Conservation (phyloP, 1,284 basidiomycete species). For the Leccinum cinnamomeum region DNA sequence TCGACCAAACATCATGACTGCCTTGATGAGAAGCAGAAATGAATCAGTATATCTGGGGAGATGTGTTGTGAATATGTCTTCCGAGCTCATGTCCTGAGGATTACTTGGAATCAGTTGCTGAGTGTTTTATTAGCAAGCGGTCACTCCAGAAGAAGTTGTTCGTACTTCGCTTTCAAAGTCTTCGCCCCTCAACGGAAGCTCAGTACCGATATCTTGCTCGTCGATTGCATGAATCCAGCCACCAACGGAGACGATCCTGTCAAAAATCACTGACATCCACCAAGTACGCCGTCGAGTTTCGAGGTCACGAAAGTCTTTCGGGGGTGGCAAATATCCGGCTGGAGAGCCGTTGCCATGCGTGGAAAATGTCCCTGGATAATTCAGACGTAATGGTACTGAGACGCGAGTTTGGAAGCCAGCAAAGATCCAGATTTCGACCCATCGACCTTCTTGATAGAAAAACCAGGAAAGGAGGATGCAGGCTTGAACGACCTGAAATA, state of each 20-base stretch:
- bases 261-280: slow-evolving; percentile 87
- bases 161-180: slow-evolving; percentile 73
- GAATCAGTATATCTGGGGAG: slow-evolving; percentile 75
- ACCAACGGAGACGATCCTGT: slow-evolving; percentile 81
- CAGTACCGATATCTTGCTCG: slow-evolving; percentile 77
- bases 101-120: slow-evolving; percentile 63
- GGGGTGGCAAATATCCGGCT: slow-evolving; percentile 76
- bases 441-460: slow-evolving; percentile 83
- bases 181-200: slow-evolving; percentile 66
- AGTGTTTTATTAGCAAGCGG: slow-evolving; percentile 10
- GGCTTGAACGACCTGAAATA: slow-evolving; percentile 82
- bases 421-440: slow-evolving; percentile 89
- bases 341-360: slow-evolving; percentile 64
- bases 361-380: slow-evolving; percentile 79
- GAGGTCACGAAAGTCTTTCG: slow-evolving; percentile 68
- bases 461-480: slow-evolving; percentile 84
- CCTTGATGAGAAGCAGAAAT: slow-evolving; percentile 74
- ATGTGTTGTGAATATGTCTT: slow-evolving; percentile 66
- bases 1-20: slow-evolving; percentile 76
- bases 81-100: slow-evolving; percentile 63
- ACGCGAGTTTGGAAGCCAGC: slow-evolving; percentile 83
- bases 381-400: slow-evolving; percentile 76
- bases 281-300: slow-evolving; percentile 77
- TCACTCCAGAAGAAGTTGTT: slow-evolving; percentile 4
- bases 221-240: slow-evolving; percentile 85